Base-by-base conservation (phyloP, 2,329 filamentous ascomycete species). In the Leptographium galeiforme region DNA sequence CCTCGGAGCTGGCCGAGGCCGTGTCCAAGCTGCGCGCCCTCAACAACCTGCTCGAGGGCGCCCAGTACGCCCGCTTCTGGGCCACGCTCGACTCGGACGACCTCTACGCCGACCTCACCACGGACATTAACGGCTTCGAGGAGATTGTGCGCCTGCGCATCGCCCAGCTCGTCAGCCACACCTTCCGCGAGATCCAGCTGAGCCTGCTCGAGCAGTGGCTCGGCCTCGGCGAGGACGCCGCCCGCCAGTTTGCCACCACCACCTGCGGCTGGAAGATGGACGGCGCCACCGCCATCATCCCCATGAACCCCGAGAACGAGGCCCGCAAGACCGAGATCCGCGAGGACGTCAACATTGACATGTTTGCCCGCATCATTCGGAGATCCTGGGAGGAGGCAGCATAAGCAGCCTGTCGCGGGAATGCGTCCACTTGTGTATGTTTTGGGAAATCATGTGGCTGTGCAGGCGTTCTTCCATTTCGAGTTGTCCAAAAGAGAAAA, bases 221-320 rank as follows among this genome's bases (percentile, higher is more conserved):
- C 44, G 85, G 87, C 57, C 70, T 90, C 57, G 64, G 69, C 57
- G 79, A 78, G 63, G 77, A 79, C 57, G 81, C 82, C 50, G 80
- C 87, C 50, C 75, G 78, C 62, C 88, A 89, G 70, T 95, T 95
- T 62, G 81, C 93, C 61, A 78, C 80, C 54, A 87, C 91, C 67
- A 86, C 91, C 12, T 93, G 86, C 64, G 88, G 86, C 59, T 98
- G 91, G 89, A 80, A 79, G 62, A 77, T 96, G 44, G 85, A 88
- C 57, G 72, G 75, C 34, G 81, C 75, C 38, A 64, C 72, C 45
- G 83, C 96, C 58, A 80, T 81, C 68, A 80, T 98, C 54, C 93
- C 93, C 53, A 75, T 84, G 64, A 98, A 98, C 74, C 87, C 93
- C 66, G 93, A 98, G 72, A 96, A 96, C 68, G 91, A 97, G 79